phyloP scores from a whole-genome alignment of 495 filamentous ascomycete genomes.

The Articulospora tetracladia region DNA sequence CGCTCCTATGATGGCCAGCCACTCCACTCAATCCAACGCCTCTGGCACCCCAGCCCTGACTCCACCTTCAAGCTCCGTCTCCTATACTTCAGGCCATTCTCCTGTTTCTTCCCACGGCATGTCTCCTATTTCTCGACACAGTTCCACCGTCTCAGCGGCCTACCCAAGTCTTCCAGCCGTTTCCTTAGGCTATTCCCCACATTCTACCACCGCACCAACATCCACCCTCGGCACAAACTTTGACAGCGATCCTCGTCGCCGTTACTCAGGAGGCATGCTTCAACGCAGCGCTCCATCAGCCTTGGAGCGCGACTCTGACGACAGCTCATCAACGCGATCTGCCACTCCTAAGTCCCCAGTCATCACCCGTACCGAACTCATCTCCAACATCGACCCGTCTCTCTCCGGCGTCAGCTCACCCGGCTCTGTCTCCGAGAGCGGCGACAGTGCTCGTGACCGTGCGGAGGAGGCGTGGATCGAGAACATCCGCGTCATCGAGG shows the following conservation, averaged over 20 bases:
- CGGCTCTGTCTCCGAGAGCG: constrained; percentile 25
- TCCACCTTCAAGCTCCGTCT: constrained; percentile 81
- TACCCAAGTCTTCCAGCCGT: constrained; percentile 85
- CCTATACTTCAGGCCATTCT: constrained; percentile 82
- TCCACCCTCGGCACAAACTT: constrained; percentile 80
- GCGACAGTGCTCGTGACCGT: constrained; percentile 41
- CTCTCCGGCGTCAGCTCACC: constrained; percentile 32
- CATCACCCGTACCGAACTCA: constrained; percentile 40
- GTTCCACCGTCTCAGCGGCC: constrained; percentile 55
- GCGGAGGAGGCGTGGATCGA: constrained; percentile 73
- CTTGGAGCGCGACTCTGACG: constrained; percentile 49
- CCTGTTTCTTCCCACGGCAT: constrained; percentile 63
- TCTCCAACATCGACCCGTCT: constrained; percentile 51
- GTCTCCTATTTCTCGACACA: constrained; percentile 60
- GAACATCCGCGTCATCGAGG: constrained; percentile 76
- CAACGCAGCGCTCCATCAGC: constrained; percentile 53
- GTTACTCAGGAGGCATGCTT: constrained; percentile 82
- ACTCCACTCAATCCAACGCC: constrained; percentile 47
- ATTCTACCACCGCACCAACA: constrained; percentile 63
- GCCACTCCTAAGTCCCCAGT: constrained; percentile 22
- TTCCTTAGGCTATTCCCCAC: constrained; percentile 58
- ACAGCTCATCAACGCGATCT: constrained; percentile 37
- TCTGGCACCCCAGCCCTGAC: constrained; percentile 79
- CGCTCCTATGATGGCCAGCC: constrained; percentile 54
- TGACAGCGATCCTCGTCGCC: constrained; percentile 74